Evolutionary conservation across 2,329 filamentous ascomycete genomes (phyloP).

Genomic region (Beauveria bassiana): DNA sequence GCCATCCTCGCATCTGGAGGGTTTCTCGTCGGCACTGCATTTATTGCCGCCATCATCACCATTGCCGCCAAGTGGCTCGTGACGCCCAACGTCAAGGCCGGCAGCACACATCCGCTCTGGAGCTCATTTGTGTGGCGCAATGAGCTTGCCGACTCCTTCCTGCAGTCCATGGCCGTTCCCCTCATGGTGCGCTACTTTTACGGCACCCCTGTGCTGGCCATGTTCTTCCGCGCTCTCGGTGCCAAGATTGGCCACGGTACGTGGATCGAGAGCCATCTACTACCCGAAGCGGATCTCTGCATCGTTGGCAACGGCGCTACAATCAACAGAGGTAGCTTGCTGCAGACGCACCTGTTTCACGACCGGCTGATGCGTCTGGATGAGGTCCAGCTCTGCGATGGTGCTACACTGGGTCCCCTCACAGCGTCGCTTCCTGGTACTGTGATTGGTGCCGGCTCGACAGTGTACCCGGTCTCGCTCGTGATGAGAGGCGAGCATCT

Average conservation of each 20-base stretch:
- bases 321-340: constrained; percentile 16
- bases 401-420: constrained; percentile 16
- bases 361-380: constrained; percentile 18
- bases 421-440: constrained; percentile 16
- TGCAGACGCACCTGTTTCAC: constrained; percentile 18
- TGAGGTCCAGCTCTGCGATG: constrained; percentile 14
- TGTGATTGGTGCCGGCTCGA: constrained; percentile 15
- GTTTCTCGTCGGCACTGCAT: constrained; percentile 6
- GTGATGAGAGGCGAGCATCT: constrained; percentile 18
- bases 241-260: constrained; percentile 17
- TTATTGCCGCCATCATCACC: constrained; percentile 10
- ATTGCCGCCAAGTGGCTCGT: constrained; percentile 16
- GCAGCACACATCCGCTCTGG: constrained; percentile 17
- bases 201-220: constrained; percentile 15
- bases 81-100: constrained; percentile 14
- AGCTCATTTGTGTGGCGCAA: constrained; percentile 20
- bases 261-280: constrained; percentile 18
- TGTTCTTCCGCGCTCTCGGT: constrained; percentile 16
- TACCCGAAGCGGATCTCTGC: constrained; percentile 17
- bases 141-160: constrained; percentile 52
- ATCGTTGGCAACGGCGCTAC: constrained; percentile 15
- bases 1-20: constrained; percentile 12
- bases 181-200: constrained; percentile 14
- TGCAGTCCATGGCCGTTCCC: constrained; percentile 30
- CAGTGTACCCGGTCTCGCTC: constrained; percentile 15